phyloP scores from a whole-genome alignment of 176 grass and related monocot genomes.

The Thinopyrum elongatum region DNA sequence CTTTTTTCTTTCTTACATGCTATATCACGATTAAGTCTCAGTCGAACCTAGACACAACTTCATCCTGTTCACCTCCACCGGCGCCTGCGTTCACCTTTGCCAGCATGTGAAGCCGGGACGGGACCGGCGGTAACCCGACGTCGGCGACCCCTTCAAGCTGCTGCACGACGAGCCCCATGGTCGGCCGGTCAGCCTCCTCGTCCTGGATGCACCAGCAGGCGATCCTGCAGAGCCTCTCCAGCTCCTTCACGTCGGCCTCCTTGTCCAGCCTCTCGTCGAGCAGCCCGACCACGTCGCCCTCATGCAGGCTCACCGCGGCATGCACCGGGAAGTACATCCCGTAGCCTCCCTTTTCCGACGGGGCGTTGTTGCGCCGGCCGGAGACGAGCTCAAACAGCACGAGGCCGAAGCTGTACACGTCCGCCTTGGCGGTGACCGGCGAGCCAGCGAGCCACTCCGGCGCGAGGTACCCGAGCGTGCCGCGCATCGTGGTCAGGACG shows the following conservation, averaged over 20 bases:
- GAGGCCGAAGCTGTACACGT: constrained; percentile 57
- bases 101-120: constrained; percentile 40
- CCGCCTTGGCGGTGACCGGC: constrained; percentile 51
- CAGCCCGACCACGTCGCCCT: constrained; percentile 41
- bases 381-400: constrained; percentile 55
- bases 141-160: constrained; percentile 51
- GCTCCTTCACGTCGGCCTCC: constrained; percentile 34
- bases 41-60: too few relatives aligned
- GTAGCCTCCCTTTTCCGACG: not conserved
- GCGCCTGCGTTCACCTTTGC: constrained; percentile 7
- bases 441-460: constrained; percentile 53
- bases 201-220: constrained; percentile 60
- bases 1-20: too few relatives aligned
- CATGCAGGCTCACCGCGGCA: constrained; percentile 30
- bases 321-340: constrained; percentile 46
- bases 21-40: too few relatives aligned
- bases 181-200: constrained; percentile 38
- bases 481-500: constrained; percentile 58
- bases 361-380: constrained; percentile 39
- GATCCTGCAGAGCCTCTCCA: constrained; percentile 46
- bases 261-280: constrained; percentile 43
- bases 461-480: constrained; percentile 61
- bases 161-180: constrained; percentile 55
- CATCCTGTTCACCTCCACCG: not conserved
- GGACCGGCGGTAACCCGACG: constrained; percentile 35